Evolutionary conservation across 306 rosid genomes (phyloP), one percentile per base, ranked within the genome.

Genomic region (Acacia confusa): DNA sequence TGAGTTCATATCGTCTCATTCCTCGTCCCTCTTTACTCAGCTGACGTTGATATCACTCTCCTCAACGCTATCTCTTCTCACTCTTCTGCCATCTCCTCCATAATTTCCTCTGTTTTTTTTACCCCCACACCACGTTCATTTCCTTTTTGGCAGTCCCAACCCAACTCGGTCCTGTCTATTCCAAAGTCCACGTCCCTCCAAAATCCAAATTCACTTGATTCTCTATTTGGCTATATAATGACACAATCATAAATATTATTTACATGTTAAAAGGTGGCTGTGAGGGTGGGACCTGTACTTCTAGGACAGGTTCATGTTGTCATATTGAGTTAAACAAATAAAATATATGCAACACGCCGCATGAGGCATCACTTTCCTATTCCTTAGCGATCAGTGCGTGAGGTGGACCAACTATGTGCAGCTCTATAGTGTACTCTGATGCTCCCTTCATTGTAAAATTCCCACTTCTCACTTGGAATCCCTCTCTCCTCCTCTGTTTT

Each of bases 341-440:
- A 43, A 75, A 70, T 81, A 14, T 66, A 69, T 4, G 16, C 1
- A 45, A 32, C 57, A 75, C 47, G 13, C 81, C 47, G 13, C 81
- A 32, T 28, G 82, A 86, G 55, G 65, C 83, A 63, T 87, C 91
- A 76, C 82, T 87, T 75, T 82, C 88, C 48, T 24, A 53, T 44
- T 38, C 48, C 85, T 17, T 28, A 82, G 76, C 67, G 40, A 40
- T 14, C 22, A 27, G 41, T 14, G 14, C 45, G 57, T 47, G 68
- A 73, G 69, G 79, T 85, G 87, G 84, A 83, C 85, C 83, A 76
- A 43, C 36, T 61, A 72, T 25, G 17, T 24, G 34, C 66, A 24
- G 34, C 66, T 60, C 30, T 24, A 2, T 15, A 45, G 4, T 47
- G 55, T 3, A 48, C 28, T 57, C 4, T 47, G 67, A 57, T 43